These are phyloP conservation scores for Bonia amplexicaulis DNA, from an alignment of 176 grass and related monocot genomes.

Conservation along the genomic window DNA sequence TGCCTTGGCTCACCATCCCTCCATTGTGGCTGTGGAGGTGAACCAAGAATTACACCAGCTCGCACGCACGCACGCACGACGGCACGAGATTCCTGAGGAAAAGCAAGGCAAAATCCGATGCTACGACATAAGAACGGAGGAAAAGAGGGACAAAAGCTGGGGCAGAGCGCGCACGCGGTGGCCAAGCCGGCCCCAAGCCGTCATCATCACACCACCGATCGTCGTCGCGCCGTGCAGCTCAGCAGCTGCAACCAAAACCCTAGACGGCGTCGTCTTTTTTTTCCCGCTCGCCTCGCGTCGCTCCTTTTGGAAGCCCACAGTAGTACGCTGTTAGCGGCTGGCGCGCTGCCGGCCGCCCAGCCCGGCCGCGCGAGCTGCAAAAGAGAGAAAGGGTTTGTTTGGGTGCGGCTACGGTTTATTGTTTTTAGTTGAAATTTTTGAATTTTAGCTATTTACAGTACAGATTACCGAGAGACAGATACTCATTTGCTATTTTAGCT, in stretches of 20 bases:
- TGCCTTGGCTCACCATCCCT: not conserved
- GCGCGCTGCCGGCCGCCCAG: not conserved
- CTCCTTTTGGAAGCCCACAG: not conserved
- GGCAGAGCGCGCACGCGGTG: not conserved
- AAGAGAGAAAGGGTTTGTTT: too few relatives aligned
- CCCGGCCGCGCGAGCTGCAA: not conserved
- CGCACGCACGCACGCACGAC: not conserved
- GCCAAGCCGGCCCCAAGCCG: not conserved
- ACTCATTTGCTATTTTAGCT: too few relatives aligned
- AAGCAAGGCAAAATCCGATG: not conserved
- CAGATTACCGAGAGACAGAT: too few relatives aligned
- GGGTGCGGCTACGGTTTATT: too few relatives aligned
- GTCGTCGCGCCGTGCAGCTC: not conserved
- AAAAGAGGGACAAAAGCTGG: conserved; percentile 23
- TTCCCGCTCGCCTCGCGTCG: not conserved
- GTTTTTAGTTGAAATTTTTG: too few relatives aligned
- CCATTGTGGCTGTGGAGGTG: not conserved
- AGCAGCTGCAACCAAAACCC: not conserved
- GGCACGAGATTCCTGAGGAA: not conserved
- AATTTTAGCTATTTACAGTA: too few relatives aligned
- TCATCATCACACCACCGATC: conserved; percentile 5
- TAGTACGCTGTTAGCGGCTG: not conserved
- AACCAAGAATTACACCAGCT: not conserved
- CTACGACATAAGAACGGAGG: not conserved
- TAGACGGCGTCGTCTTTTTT: not conserved